Evolutionary conservation across 495 filamentous ascomycete genomes (phyloP).

Genomic region (Podospora fimiseda): DNA sequence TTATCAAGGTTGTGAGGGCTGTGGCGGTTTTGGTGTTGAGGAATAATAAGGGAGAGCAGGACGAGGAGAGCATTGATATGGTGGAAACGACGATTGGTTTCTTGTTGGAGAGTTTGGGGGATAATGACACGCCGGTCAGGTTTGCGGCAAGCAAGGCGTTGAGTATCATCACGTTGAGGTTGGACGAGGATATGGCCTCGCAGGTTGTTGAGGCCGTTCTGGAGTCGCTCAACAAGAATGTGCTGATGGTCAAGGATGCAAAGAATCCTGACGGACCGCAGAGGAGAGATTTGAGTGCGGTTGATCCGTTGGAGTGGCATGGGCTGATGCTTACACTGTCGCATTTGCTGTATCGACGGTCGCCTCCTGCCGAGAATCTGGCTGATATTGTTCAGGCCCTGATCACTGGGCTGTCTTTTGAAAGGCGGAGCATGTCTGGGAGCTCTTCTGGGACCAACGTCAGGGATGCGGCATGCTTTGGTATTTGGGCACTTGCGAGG

Average conservation of each 20-base stretch:
- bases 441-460: constrained; percentile 83
- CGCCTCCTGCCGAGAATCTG: constrained; percentile 60
- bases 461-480: constrained; percentile 93
- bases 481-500: constrained; percentile 85
- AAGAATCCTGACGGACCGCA: constrained; percentile 28
- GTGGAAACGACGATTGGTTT: constrained; percentile 73
- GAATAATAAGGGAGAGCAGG: constrained; percentile 21
- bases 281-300: constrained; percentile 59
- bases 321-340: constrained; percentile 81
- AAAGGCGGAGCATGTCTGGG: constrained; percentile 75
- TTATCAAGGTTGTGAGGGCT: constrained; percentile 76
- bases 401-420: constrained; percentile 70
- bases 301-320: constrained; percentile 83
- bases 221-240: constrained; percentile 65
- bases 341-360: constrained; percentile 73
- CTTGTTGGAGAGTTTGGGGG: constrained; percentile 59
- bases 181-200: constrained; percentile 70
- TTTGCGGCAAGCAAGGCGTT: constrained; percentile 89
- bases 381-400: constrained; percentile 64
- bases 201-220: constrained; percentile 84
- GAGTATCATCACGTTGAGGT: constrained; percentile 71
- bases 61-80: constrained; percentile 42
- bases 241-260: constrained; percentile 52
- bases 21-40: constrained; percentile 58
- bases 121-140: constrained; percentile 84